Base-by-base conservation (phyloP, 192 early-diverging fungal species). In the Backusella westeae region DNA sequence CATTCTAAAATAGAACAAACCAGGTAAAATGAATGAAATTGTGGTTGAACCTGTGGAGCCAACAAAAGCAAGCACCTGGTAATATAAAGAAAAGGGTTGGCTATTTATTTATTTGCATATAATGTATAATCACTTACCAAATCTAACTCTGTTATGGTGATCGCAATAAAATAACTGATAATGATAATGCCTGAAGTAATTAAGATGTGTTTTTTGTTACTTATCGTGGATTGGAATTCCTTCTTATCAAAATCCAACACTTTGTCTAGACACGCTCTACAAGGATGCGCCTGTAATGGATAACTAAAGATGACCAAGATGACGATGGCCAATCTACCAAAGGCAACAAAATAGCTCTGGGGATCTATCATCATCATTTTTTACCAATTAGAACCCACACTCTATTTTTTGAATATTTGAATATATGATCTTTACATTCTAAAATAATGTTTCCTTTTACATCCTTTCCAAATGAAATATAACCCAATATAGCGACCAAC, bases 11-110 rank as follows among this genome's bases (percentile, higher is more conserved):
- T 97, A 99, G 73, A 98, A 95, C 19, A 93, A 59, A 6, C 96
- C 95, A 0, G 97, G 97, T n/a, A 99, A 84, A 74, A 99, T 99
- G 81, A 98, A 98, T 69, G 95, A 96, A 52, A 99, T 95, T 38
- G 91, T 92, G 0, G 97, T 98, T 6, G 95, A 96, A 9, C 98
- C 98, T 1, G 98, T 98, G 2, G 97, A 96, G 46, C 98, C 98
- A 1, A 99, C 98, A 77, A 98, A 88, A 0, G 96, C 87, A 53
- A 99, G 75, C 4, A 99, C 90, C 88, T 89, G 14, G 34, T 19
- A 44, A 44, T 5, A 44, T 4, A 17, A 44, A 4, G 36, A 35
- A 17, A 36, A 49, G 9, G 14, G 29, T 14, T 21, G 66, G 32
- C n/a, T 35, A 21, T 39, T 21, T 35, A 34, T 7, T 19, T 34